These are phyloP conservation scores for Phytophthora europaea DNA, from an alignment of 352 stramenopile genomes.

Conservation along the genomic window DNA sequence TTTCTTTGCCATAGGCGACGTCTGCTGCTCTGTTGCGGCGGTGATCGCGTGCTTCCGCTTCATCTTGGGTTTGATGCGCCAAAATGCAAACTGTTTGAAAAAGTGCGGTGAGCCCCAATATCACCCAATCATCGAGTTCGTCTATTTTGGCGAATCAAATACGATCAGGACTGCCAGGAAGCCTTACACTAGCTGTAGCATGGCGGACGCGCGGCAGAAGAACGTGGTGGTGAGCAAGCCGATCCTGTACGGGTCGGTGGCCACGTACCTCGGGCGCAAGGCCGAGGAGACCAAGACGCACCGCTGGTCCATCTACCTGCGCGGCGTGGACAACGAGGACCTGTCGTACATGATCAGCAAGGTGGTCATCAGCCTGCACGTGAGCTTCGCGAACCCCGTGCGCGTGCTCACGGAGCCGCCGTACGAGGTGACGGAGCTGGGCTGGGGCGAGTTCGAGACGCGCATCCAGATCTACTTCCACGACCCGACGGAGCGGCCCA, in stretches of 20 bases:
- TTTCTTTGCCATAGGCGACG: conserved; percentile 26
- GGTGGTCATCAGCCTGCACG: conserved; percentile 98
- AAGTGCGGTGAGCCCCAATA: conserved; percentile 21
- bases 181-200: conserved; percentile 16
- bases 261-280: conserved; percentile 94
- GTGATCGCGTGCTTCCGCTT: conserved; percentile 54
- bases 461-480: conserved; percentile 97
- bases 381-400: conserved; percentile 96
- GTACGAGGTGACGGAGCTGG: conserved; percentile 97
- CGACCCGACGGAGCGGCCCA: conserved; percentile 92
- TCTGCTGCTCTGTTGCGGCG: conserved; percentile 3
- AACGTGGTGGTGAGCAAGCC: conserved; percentile 91
- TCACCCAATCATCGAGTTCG: conserved; percentile 14
- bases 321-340: conserved; percentile 95
- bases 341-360: conserved; percentile 96
- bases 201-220: conserved; percentile 82
- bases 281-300: conserved; percentile 96
- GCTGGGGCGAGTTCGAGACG: conserved; percentile 99
- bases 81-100: conserved; percentile 29
- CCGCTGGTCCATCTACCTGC: conserved; percentile 96
- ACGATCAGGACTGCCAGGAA: not conserved
- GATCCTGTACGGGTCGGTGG: conserved; percentile 96
- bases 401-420: conserved; percentile 95
- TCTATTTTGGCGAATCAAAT: conserved; percentile 10
- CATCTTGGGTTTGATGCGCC: conserved; percentile 27